Conservation (phyloP, 768 basidiomycete species). For the Coprinopsis strossmayeri region DNA sequence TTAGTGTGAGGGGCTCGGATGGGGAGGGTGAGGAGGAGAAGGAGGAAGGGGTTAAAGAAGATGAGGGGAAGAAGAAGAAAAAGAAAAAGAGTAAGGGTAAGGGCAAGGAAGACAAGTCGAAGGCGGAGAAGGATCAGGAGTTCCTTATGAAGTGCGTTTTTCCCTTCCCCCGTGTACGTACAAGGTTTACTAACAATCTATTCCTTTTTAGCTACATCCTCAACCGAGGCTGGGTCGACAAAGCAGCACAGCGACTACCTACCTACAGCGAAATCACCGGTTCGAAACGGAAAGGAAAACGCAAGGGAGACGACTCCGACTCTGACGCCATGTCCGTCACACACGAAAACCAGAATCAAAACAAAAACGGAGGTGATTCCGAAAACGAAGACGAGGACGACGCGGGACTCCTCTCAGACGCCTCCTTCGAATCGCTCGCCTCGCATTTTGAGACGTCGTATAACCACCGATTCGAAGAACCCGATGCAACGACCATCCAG, state of each 20-base stretch:
- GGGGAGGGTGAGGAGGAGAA: slow-evolving; percentile 17
- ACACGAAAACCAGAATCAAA: slow-evolving; percentile 21
- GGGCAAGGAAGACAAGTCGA: slow-evolving; percentile 33
- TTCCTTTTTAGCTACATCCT: slow-evolving; percentile 83
- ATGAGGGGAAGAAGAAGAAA: slow-evolving; percentile 31
- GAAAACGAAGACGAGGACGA: slow-evolving; percentile 51
- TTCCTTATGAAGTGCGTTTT: slow-evolving; percentile 80
- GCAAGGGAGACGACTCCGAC: slow-evolving; percentile 15
- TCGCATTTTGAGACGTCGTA: slow-evolving; percentile 95
- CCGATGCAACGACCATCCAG: slow-evolving; percentile 47
- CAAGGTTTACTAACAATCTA: slow-evolving; percentile 1
- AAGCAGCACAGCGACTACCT: slow-evolving; percentile 62
- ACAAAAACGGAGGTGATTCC: slow-evolving; percentile 19
- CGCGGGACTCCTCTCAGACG: slow-evolving; percentile 22
- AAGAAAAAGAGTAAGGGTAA: slow-evolving; percentile 36
- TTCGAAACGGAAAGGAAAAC: slow-evolving; percentile 23
- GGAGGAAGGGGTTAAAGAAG: slow-evolving; percentile 19
- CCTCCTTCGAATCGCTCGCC: slow-evolving; percentile 77
- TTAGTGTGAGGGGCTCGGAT: slow-evolving; percentile 44
- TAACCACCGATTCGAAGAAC: slow-evolving; percentile 97
- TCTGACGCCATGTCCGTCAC: slow-evolving; percentile 13
- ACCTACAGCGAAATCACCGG: slow-evolving; percentile 79
- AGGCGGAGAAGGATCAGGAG: slow-evolving; percentile 71
- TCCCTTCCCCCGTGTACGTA: slow-evolving; percentile 2
- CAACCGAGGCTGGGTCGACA: slow-evolving; percentile 97